Evolutionary conservation across 306 rosid species (phyloP).

Genomic region (Sindora glabra): DNA sequence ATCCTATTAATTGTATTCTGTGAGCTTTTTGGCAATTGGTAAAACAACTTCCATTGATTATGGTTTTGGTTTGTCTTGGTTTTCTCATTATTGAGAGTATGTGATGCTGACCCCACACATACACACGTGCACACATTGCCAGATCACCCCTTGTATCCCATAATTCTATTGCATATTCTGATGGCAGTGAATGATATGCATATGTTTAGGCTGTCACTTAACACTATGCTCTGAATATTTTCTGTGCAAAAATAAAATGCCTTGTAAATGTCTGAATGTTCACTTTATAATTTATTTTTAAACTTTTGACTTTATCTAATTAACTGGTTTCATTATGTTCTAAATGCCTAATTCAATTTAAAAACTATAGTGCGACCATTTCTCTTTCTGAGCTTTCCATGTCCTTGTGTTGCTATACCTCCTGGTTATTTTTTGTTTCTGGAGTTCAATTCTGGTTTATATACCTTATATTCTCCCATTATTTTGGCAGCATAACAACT

Average conservation of each 20-base stretch:
- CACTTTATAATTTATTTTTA: constrained; percentile 8
- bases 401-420: not conserved
- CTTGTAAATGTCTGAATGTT: not conserved
- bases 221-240: not conserved
- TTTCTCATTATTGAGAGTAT: constrained; percentile 1
- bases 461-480: constrained; percentile 1
- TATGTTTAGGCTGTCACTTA: not conserved
- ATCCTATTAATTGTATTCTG: not conserved
- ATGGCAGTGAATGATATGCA: not conserved
- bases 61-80: not conserved
- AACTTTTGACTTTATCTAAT: not conserved
- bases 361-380: not conserved
- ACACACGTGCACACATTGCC: no score
- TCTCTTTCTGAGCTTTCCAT: not conserved
- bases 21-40: constrained; percentile 6
- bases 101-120: constrained; percentile 1
- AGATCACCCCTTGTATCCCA: not conserved
- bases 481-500: constrained; percentile 67
- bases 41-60: not conserved
- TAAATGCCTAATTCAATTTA: not conserved
- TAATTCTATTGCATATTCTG: not conserved
- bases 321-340: not conserved
- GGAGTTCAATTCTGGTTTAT: not conserved
- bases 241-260: not conserved
- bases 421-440: constrained; percentile 1